Evolutionary conservation across 495 filamentous ascomycete genomes (phyloP).

Genomic region (Trichoderma orchidacearum): DNA sequence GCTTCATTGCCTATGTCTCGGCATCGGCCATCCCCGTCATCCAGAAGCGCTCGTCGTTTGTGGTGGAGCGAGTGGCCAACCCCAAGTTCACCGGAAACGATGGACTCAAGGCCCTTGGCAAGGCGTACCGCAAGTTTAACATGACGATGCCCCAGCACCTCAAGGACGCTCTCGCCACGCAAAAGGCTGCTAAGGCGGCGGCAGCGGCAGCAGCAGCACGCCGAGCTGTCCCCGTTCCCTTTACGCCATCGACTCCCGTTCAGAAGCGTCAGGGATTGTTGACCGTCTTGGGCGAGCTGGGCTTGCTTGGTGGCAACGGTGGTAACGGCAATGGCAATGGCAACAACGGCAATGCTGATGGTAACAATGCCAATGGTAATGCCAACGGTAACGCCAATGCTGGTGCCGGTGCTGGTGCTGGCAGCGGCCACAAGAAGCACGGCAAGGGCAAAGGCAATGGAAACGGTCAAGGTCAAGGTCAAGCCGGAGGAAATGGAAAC

Average conservation of each 20-base stretch:
- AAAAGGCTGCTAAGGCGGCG: background rate
- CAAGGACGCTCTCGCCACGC: conserved; percentile 16
- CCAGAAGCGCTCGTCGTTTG: conserved; percentile 13
- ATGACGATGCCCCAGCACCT: conserved; percentile 22
- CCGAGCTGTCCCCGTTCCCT: background rate
- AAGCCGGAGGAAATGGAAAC: conserved; percentile 10
- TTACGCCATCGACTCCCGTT: background rate
- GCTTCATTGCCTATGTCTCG: conserved; percentile 30
- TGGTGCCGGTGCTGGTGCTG: background rate
- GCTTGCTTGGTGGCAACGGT: background rate
- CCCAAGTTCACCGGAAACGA: conserved; percentile 33
- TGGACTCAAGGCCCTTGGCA: conserved; percentile 39
- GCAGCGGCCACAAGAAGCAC: background rate
- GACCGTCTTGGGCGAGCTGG: background rate
- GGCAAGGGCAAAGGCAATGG: background rate
- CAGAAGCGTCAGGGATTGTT: background rate
- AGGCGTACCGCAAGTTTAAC: conserved; percentile 46
- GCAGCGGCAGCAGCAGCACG: too few species aligned
- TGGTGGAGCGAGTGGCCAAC: conserved; percentile 35
- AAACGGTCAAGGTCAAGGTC: conserved; percentile 13
- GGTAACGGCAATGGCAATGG: background rate
- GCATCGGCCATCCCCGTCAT: conserved; percentile 11
- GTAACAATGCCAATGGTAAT: background rate
- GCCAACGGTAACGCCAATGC: background rate
- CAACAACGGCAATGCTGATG: background rate